Base-by-base conservation (phyloP, 306 rosid species). In the Ormosia semicastrata region DNA sequence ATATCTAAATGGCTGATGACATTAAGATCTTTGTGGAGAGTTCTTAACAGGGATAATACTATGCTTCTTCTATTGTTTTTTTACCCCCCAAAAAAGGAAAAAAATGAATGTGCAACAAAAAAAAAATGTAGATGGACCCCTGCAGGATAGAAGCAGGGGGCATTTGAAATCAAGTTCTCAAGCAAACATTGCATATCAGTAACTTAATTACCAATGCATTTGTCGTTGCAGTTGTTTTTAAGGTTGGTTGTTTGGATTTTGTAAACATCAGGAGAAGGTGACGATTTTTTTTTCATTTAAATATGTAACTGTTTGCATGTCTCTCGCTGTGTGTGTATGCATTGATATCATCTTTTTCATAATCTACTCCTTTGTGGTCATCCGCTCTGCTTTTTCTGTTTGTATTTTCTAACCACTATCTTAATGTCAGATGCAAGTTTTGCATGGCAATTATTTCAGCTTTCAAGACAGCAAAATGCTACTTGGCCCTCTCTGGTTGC, bases 351-450 rank as follows among this genome's bases (percentile, higher is more conserved):
- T 56, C 7, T 6, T 53, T 72, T 63, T 72, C 36, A 5, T 44
- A 17, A 37, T 56, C 76, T 37, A 60, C 63, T 76, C 58, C 30
- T 75, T 50, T 56, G n/a, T 13, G 4, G 40, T 13, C 63, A 66
- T 41, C 49, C 14, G 24, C 7, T 41, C 43, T 29, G 52, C 69
- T 30, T 67, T 83, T 62, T 66, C 15, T 71, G 44, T 49, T 54
- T 76, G 40, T 13, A 5, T 36, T 57, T 58, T 66, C 77, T 87
- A 14, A 87, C 43, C 57, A 39, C 74, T 69, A 34, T 84, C 63
- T 71, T 67, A 54, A 32, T 81, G 0, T 76, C 90, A 91, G 98
- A 89, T 89, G 30, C 87, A 57, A 70, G 84, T 86, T 64, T 69
- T 29, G 6, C 59, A 9, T 91, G 89, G 82, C 95, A 81, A 11